Evolutionary conservation across 495 filamentous ascomycete genomes (phyloP), one percentile per base, ranked within the genome.

Genomic region (Penicillium herquei): DNA sequence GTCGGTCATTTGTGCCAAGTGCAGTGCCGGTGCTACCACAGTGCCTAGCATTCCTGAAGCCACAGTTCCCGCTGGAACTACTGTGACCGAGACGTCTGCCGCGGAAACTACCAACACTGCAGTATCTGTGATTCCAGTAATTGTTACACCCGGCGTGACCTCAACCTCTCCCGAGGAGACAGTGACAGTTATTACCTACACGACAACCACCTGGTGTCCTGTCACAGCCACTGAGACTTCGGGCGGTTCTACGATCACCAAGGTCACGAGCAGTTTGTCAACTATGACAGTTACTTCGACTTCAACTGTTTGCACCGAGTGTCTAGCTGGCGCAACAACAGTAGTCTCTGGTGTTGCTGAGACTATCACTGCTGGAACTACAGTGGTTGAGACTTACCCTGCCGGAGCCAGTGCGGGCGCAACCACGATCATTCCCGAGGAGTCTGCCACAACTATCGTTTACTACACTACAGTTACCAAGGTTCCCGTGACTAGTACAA

Each of bases 261-360:
- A 62, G 56, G 66, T 64, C 30, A 70, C 77, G 3, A 61, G 62
- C 52, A 74, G 73, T 13, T 58, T 76, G 21, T 77, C 75, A 11
- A 72, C 71, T 31, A 49, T 69, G 37, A 75, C 73, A 17, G 62
- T 64, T 7, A 74, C 67, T 14, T 70, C 73, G 1, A 37, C 34
- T 10, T 37, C 34, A 37, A 37, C 34, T 6, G 7, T 37, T 37
- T 37, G 34, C 6, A 37, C 34, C 12, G 9, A 37, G 12, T 37
- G 34, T 6, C 7, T 13, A 13, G 44, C 39, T 16, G 42, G 9
- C 13, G 51, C 58, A 11, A 61, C 58, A 5, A 35, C 58, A 14
- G 44, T 31, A 5, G 45, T 34, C 12, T 53, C 58, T 2, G 21
- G 21, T 1, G 1, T 4, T 2, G 21, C 21, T 11, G 61, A 66